These are phyloP conservation scores for Picochlorum sp. DNA, from an alignment of 139 green algal species.

Conservation along the genomic window DNA sequence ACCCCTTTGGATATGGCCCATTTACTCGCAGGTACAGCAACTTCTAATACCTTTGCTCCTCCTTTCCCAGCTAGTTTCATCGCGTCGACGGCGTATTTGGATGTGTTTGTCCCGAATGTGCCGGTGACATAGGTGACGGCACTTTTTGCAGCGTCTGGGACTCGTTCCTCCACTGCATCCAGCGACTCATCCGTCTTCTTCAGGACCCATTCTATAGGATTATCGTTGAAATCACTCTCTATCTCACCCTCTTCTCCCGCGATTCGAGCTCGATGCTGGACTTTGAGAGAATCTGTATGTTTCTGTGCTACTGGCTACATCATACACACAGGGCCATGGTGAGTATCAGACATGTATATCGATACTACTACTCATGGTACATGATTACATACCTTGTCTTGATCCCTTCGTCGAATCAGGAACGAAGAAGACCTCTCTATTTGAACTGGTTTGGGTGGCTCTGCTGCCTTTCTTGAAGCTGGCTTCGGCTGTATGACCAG, in stretches of 20 bases:
- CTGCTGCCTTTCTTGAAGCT: conserved; percentile 4
- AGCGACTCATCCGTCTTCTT: conserved; percentile 28
- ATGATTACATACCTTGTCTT: background rate
- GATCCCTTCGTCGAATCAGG: background rate
- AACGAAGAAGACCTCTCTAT: conserved; percentile 1
- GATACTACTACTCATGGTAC: background rate
- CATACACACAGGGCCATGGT: background rate
- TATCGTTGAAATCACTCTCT: conserved; percentile 19
- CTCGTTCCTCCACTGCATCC: conserved; percentile 27
- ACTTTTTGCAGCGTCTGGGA: conserved; percentile 18
- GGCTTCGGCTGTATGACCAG: conserved; percentile 15
- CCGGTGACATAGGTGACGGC: conserved; percentile 13
- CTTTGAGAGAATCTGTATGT: background rate
- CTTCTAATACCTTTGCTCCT: conserved; percentile 24
- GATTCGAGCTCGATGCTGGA: background rate
- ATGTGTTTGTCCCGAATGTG: conserved; percentile 20
- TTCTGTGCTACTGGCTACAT: background rate
- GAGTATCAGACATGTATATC: background rate
- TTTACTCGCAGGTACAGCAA: conserved; percentile 27
- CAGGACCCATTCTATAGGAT: conserved; percentile 31
- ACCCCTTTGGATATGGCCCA: conserved; percentile 32
- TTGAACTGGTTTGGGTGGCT: conserved; percentile 12
- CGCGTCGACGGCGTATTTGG: conserved; percentile 13
- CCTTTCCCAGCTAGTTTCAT: conserved; percentile 27
- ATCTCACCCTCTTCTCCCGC: background rate